A percentile compares a stretch with the other conserved stretches of the same genome.
phyloP scores from a whole-genome alignment of 768 basidiomycete genomes.

The Leccinum fibrillosum region DNA sequence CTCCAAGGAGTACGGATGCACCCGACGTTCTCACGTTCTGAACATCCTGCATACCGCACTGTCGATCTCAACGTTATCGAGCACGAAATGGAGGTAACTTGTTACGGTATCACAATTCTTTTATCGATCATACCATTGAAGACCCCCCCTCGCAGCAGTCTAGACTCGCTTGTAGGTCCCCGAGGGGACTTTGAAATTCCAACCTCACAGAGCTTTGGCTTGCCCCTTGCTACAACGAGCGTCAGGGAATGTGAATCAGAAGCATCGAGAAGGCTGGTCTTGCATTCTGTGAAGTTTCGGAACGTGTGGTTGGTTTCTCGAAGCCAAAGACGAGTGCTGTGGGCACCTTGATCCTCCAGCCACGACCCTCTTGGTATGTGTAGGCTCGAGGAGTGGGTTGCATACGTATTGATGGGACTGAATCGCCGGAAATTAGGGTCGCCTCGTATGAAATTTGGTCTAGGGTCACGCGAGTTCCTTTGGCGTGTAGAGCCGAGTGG shows the following conservation, averaged over 20 bases:
- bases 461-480: slow-evolving; percentile 19
- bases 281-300: slow-evolving; percentile 15
- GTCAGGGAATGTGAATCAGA: slow-evolving; percentile 30
- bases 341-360: slow-evolving; percentile 22
- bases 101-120: slow-evolving; percentile 14
- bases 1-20: slow-evolving; percentile 1
- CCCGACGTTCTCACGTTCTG: slow-evolving; percentile 17
- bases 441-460: slow-evolving; percentile 18
- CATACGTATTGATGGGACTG: slow-evolving; percentile 5
- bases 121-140: slow-evolving; percentile 15
- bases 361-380: slow-evolving; percentile 20
- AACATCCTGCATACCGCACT: slow-evolving; percentile 4
- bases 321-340: slow-evolving; percentile 10
- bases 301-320: slow-evolving; percentile 13
- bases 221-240: slow-evolving; percentile 24
- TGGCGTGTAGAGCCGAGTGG: slow-evolving; percentile 6
- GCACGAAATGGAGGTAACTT: slow-evolving; percentile 16
- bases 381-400: slow-evolving; percentile 8
- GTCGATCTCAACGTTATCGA: slow-evolving; percentile 14
- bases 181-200: slow-evolving; percentile 26
- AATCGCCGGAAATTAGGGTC: slow-evolving; percentile 22
- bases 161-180: slow-evolving; percentile 20
- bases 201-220: slow-evolving; percentile 12
- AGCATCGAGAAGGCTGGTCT: slow-evolving; percentile 16
- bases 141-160: slow-evolving; percentile 5